Evolutionary conservation across 1,284 basidiomycete species (phyloP).

Genomic region (Boletus sp.): DNA sequence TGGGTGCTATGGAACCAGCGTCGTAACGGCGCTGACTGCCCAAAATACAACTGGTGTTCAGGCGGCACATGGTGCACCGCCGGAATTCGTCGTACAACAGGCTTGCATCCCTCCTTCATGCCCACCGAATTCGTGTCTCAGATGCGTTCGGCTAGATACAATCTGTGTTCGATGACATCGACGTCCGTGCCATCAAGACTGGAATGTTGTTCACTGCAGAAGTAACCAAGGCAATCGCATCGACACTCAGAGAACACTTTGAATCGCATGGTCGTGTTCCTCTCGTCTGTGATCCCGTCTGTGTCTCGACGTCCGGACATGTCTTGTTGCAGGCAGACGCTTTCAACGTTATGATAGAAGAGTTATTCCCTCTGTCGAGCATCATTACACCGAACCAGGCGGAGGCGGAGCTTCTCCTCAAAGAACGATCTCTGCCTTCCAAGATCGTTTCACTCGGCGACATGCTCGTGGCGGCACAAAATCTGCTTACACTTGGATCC

Average conservation of each 20-base stretch:
- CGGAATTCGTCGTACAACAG: slow-evolving; percentile 71
- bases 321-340: slow-evolving; percentile 72
- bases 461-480: slow-evolving; percentile 62
- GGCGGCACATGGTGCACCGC: slow-evolving; percentile 62
- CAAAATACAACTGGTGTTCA: slow-evolving; percentile 91
- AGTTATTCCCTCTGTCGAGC: slow-evolving; percentile 71
- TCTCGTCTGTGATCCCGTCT: slow-evolving; percentile 87
- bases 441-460: slow-evolving; percentile 54
- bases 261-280: slow-evolving; percentile 31
- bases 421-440: slow-evolving; percentile 29
- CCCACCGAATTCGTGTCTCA: neutral
- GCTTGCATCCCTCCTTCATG: slow-evolving; percentile 37
- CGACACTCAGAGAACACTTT: slow-evolving; percentile 45
- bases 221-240: slow-evolving; percentile 44
- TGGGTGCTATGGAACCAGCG: slow-evolving; percentile 83
- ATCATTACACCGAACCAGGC: slow-evolving; percentile 88
- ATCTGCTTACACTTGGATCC: slow-evolving; percentile 52
- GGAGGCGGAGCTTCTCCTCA: slow-evolving; percentile 75
- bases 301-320: slow-evolving; percentile 91
- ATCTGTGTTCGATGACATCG: slow-evolving; percentile 75
- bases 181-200: slow-evolving; percentile 80
- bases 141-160: slow-evolving; percentile 50
- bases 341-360: slow-evolving; percentile 54
- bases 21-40: slow-evolving; percentile 85
- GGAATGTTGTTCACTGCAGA: slow-evolving; percentile 78